Evolutionary conservation across 2,329 filamentous ascomycete genomes (phyloP).

Genomic region (Claviceps maximensis): DNA sequence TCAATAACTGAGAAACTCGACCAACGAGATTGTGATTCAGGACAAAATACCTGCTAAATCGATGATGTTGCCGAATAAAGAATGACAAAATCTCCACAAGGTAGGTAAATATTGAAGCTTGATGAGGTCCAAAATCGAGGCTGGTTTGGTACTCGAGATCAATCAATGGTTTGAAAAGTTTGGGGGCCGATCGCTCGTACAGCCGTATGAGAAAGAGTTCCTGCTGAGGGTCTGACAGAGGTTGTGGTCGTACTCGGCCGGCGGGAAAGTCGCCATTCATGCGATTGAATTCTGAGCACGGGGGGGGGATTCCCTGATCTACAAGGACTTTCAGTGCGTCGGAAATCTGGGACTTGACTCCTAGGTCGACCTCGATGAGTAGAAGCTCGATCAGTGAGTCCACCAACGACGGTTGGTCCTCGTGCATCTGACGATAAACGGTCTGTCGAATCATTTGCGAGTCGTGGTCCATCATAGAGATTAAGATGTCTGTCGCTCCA

Average conservation of each 20-base stretch:
- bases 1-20: slow-evolving; percentile 70
- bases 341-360: slow-evolving; percentile 88
- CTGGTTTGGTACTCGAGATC: slow-evolving; percentile 59
- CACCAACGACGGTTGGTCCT: slow-evolving; percentile 73
- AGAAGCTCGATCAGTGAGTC: slow-evolving; percentile 89
- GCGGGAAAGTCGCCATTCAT: slow-evolving; percentile 55
- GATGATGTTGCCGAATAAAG: slow-evolving; percentile 79
- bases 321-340: slow-evolving; percentile 91
- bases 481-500: slow-evolving; percentile 84
- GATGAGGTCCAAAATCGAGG: slow-evolving; percentile 62
- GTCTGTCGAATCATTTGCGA: slow-evolving; percentile 86
- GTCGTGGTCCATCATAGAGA: slow-evolving; percentile 92
- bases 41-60: slow-evolving; percentile 80
- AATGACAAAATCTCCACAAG: slow-evolving; percentile 88
- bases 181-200: slow-evolving; percentile 75
- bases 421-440: slow-evolving; percentile 81
- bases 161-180: slow-evolving; percentile 76
- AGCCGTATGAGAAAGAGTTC: slow-evolving; percentile 78
- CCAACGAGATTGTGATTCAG: slow-evolving; percentile 64
- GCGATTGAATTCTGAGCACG: slow-evolving; percentile 44
- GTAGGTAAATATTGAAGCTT: slow-evolving; percentile 83
- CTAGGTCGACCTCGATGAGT: slow-evolving; percentile 80
- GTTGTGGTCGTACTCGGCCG: slow-evolving; percentile 43
- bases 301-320: slow-evolving; percentile 47
- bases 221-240: slow-evolving; percentile 54